These are phyloP conservation scores for Trypanosoma platydactyli DNA, from an alignment of 208 protist genomes.

Conservation along the genomic window DNA sequence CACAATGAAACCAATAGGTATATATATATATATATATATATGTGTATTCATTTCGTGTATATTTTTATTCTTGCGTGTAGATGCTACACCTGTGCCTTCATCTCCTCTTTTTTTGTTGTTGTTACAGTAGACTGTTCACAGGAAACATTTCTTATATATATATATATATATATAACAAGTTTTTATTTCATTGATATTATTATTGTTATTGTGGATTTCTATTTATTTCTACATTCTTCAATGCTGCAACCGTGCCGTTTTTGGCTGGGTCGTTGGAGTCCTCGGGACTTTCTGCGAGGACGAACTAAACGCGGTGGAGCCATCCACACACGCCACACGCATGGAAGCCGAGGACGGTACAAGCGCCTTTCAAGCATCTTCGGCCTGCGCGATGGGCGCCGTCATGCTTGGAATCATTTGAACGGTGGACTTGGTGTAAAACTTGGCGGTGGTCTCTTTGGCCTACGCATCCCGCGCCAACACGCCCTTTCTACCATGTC, in stretches of 20 bases:
- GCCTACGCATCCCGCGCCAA: slow-evolving; percentile 80
- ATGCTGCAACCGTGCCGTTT: slow-evolving; percentile 8
- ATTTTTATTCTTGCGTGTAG: no score
- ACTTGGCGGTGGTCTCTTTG: slow-evolving; percentile 86
- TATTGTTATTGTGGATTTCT: slow-evolving; percentile 6
- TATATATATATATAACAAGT: no score
- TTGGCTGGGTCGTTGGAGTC: slow-evolving; percentile 68
- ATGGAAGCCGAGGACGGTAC: slow-evolving; percentile 79
- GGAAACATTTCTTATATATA: no score
- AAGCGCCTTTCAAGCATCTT: slow-evolving; percentile 60
- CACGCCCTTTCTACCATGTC: slow-evolving; percentile 76
- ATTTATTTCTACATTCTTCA: not conserved
- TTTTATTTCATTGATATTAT: not conserved
- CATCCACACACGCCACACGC: slow-evolving; percentile 85
- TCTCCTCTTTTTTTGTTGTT: not conserved
- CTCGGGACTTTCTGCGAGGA: slow-evolving; percentile 73
- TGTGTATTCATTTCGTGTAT: no score
- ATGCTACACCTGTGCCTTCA: not conserved
- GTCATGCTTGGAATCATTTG: slow-evolving; percentile 74
- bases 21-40: no score
- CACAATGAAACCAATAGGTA: no score
- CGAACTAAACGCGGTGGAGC: slow-evolving; percentile 74
- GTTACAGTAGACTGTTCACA: not conserved
- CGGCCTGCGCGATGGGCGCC: slow-evolving; percentile 76
- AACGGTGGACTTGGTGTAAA: slow-evolving; percentile 82